Conservation (phyloP, 345 rosid species). For the Luvunga scandens region DNA sequence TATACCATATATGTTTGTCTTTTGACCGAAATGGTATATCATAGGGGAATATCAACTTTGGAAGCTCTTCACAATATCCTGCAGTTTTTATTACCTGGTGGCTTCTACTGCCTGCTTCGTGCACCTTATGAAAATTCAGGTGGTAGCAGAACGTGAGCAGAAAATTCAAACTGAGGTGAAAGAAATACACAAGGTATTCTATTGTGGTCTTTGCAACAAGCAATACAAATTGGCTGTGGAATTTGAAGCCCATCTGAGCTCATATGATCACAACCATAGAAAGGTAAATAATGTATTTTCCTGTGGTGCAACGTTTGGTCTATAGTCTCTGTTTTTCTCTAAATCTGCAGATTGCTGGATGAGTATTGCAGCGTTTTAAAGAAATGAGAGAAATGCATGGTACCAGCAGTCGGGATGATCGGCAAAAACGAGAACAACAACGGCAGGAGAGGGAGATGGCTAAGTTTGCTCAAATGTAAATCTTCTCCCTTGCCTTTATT, state of each 20-base stretch:
- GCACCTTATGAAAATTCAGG: conserved; percentile 99
- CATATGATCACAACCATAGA: conserved; percentile 98
- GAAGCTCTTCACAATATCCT: conserved; percentile 81
- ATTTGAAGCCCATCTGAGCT: conserved; percentile 92
- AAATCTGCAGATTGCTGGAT: neutral
- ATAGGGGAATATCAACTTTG: conserved; percentile 75
- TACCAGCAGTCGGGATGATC: conserved; percentile 81
- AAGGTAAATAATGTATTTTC: conserved; percentile 50
- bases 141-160: conserved; percentile 97
- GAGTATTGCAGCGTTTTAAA: conserved; percentile 72
- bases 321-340: neutral
- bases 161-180: conserved; percentile 94
- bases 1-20: conserved; percentile 68
- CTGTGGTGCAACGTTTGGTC: neutral
- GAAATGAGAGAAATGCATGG: conserved; percentile 97
- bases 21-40: conserved; percentile 72
- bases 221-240: conserved; percentile 96
- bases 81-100: conserved; percentile 99
- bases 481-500: neutral
- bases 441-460: conserved; percentile 93
- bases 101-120: conserved; percentile 99
- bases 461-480: conserved; percentile 58
- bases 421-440: conserved; percentile 83
- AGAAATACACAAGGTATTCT: conserved; percentile 90
- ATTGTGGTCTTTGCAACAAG: conserved; percentile 93